Percentiles rank a stretch among this genome's conserved stretches.
These are phyloP conservation scores for Diaporthe amygdali DNA, from an alignment of 2,329 filamentous ascomycete species.

Conservation along the genomic window DNA sequence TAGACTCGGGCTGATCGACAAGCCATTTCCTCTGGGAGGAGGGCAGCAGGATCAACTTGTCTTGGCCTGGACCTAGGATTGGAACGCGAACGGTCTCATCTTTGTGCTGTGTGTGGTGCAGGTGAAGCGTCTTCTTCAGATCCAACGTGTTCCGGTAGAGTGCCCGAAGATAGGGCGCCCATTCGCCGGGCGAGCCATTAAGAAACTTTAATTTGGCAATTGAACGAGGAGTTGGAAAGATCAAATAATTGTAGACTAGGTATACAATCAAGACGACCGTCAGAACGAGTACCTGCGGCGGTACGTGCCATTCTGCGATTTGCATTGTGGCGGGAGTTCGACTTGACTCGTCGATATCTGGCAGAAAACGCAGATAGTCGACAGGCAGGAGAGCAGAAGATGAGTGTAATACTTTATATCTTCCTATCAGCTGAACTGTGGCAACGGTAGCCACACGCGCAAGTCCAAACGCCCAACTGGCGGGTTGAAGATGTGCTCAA, in stretches of 20 bases:
- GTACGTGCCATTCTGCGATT: conserved; percentile 1
- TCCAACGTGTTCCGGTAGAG: conserved; percentile 17
- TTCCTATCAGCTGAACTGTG: background rate
- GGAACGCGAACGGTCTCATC: conserved; percentile 16
- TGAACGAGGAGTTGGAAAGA: conserved; percentile 14
- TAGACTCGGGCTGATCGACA: conserved; percentile 17
- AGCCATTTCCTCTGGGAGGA: conserved; percentile 16
- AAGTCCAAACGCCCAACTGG: background rate
- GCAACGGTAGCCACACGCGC: background rate
- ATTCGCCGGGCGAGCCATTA: background rate
- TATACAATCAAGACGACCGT: background rate
- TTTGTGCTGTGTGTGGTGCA: conserved; percentile 22
- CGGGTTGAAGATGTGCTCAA: background rate
- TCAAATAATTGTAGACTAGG: conserved; percentile 15
- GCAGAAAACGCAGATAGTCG: background rate
- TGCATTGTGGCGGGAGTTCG: conserved; percentile 3
- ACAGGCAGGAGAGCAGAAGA: conserved; percentile 2
- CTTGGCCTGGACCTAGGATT: conserved; percentile 13
- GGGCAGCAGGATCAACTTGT: conserved; percentile 13
- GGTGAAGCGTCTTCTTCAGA: conserved; percentile 17
- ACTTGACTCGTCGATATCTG: background rate
- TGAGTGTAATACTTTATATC: conserved; percentile 3
- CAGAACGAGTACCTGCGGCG: conserved; percentile 11
- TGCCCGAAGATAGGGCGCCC: conserved; percentile 12
- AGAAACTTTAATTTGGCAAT: conserved; percentile 9